A percentile compares a stretch with the other conserved stretches of the same genome.
phyloP scores from a whole-genome alignment of 305 asterid genomes.

The Ajuga reptans region DNA sequence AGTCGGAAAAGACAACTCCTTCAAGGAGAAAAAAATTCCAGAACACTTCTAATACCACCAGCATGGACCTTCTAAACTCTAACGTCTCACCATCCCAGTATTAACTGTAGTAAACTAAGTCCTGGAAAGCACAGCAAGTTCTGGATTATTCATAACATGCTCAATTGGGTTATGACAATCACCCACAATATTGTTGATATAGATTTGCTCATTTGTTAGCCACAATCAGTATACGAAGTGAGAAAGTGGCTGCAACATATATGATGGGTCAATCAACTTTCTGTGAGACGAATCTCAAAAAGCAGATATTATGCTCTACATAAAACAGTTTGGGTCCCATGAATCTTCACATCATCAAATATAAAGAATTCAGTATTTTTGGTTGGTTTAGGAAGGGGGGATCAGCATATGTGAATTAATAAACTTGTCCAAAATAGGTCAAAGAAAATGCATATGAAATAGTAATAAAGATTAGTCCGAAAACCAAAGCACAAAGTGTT shows the following conservation, averaged over 20 bases:
- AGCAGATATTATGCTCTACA: background rate
- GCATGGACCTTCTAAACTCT: background rate
- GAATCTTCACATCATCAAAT: background rate
- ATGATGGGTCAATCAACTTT: background rate
- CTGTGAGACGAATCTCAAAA: background rate
- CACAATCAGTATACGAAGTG: background rate
- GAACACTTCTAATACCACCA: background rate
- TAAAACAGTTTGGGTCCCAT: background rate
- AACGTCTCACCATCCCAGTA: background rate
- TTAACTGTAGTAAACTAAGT: background rate
- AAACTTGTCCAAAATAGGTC: slow-evolving; percentile 6
- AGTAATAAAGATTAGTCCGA: background rate
- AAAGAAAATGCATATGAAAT: slow-evolving; percentile 5
- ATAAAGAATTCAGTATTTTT: no score
- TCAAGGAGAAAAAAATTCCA: background rate
- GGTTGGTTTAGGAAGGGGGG: background rate
- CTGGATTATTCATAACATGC: background rate
- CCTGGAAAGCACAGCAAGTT: background rate
- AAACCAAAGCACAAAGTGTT: background rate
- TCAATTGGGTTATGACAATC: background rate
- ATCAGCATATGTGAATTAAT: background rate
- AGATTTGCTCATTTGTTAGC: background rate
- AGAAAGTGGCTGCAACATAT: background rate
- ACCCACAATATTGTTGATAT: background rate
- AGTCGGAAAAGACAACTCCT: background rate